These are phyloP conservation scores for Rhodotorula babjevae DNA, from an alignment of 768 basidiomycete genomes.

Conservation along the genomic window DNA sequence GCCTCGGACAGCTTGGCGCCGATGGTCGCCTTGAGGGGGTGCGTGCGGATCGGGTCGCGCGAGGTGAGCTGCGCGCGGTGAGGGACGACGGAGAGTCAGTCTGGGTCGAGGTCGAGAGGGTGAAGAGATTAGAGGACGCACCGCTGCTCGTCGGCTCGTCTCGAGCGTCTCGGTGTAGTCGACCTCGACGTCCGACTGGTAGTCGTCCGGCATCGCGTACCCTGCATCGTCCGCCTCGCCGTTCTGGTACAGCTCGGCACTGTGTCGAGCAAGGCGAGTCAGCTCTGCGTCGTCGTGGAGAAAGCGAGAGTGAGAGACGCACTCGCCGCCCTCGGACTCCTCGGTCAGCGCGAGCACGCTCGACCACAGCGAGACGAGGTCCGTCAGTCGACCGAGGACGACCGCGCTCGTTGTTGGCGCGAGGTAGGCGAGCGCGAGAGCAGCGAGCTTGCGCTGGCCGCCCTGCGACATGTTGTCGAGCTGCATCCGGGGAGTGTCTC, in stretches of 20 bases:
- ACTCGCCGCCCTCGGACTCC: constrained; percentile 54
- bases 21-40: constrained; percentile 62
- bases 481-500: constrained; percentile 48
- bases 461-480: constrained; percentile 89
- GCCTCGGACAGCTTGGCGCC: constrained; percentile 60
- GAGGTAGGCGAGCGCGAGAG: constrained; percentile 73
- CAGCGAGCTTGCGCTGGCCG: constrained; percentile 72
- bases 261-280: not conserved
- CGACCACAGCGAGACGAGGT: constrained; percentile 80
- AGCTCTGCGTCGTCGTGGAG: no score
- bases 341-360: constrained; percentile 83
- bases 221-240: not conserved
- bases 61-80: constrained; percentile 59
- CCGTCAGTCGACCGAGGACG: constrained; percentile 66
- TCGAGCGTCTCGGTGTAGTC: constrained; percentile 69
- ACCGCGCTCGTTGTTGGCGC: constrained; percentile 69
- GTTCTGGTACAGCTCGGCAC: constrained; percentile 30
- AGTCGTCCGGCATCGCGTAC: constrained; percentile 25
- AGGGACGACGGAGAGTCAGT: no score
- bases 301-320: constrained; percentile 3
- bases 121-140: constrained; percentile 46
- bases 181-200: constrained; percentile 31
- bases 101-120: not conserved
- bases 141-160: constrained; percentile 67
- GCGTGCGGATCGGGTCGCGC: constrained; percentile 65